Percentiles rank a stretch among this genome's conserved stretches.
phyloP scores from a whole-genome alignment of 106 monocot species.

The Allium sativum region DNA sequence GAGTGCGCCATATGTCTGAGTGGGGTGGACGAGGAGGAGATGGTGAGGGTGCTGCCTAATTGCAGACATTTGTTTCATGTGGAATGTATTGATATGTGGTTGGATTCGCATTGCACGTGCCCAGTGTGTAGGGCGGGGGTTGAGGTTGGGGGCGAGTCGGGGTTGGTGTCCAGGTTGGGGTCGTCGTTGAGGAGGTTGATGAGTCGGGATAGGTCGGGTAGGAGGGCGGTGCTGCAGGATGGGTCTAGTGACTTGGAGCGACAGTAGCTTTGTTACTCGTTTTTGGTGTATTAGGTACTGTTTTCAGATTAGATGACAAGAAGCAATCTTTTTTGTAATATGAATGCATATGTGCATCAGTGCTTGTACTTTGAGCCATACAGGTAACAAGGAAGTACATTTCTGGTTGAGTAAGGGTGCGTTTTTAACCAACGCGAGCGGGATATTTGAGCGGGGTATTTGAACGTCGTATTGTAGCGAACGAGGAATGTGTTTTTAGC shows the following conservation, averaged over 20 bases:
- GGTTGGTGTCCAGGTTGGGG: slow-evolving; percentile 19
- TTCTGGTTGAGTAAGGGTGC: no score
- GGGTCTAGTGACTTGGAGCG: slow-evolving; percentile 3
- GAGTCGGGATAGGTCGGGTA: slow-evolving; percentile 17
- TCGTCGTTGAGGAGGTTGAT: slow-evolving; percentile 25
- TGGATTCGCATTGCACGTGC: slow-evolving; percentile 14
- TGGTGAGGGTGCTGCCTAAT: slow-evolving; percentile 10
- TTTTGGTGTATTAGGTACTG: no score
- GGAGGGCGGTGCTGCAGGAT: slow-evolving; percentile 10
- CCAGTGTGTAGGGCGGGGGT: slow-evolving; percentile 11
- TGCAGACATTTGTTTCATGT: slow-evolving; percentile 20
- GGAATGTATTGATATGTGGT: slow-evolving; percentile 18
- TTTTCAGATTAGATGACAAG: no score
- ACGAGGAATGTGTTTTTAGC: no score
- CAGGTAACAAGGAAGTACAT: no score
- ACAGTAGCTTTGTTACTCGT: background rate
- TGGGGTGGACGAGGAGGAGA: slow-evolving; percentile 14
- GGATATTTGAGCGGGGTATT: no score
- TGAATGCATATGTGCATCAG: no score
- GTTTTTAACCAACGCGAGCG: no score
- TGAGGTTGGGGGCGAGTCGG: background rate
- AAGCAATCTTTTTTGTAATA: no score
- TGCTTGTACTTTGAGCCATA: no score
- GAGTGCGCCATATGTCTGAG: slow-evolving; percentile 20
- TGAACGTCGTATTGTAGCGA: no score